A percentile compares a stretch with the other conserved stretches of the same genome.
These are phyloP conservation scores for Hortiboletus flavorubellus DNA, from an alignment of 768 basidiomycete species.

Conservation along the genomic window DNA sequence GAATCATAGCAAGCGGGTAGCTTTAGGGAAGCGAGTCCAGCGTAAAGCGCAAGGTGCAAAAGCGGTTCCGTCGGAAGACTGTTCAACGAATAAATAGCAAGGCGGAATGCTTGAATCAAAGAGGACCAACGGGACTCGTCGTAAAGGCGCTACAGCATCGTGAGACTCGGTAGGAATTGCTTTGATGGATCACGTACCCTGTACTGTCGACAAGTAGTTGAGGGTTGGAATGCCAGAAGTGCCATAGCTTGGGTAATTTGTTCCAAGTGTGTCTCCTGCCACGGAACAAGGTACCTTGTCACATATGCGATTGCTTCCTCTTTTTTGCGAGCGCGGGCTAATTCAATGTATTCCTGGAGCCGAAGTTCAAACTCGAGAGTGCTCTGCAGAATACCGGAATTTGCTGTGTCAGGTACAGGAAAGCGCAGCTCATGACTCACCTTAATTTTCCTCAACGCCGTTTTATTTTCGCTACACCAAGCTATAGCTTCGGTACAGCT, in stretches of 20 bases:
- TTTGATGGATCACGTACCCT: conserved; percentile 47
- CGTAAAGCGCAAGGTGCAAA: conserved; percentile 83
- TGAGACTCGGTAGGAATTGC: conserved; percentile 11
- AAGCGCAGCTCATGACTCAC: conserved; percentile 35
- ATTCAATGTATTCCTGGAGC: conserved; percentile 94
- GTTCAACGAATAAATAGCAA: conserved; percentile 84
- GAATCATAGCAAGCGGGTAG: conserved; percentile 76
- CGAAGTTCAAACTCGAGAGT: conserved; percentile 95
- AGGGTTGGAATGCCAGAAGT: conserved; percentile 70
- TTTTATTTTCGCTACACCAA: conserved; percentile 97
- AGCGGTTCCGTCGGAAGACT: conserved; percentile 85
- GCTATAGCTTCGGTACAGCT: conserved; percentile 86
- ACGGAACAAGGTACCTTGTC: conserved; percentile 73
- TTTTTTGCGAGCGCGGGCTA: conserved; percentile 63
- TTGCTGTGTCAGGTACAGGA: conserved; percentile 12
- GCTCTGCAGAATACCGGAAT: conserved; percentile 51
- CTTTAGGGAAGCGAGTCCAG: conserved; percentile 88
- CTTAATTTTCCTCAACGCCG: conserved; percentile 88
- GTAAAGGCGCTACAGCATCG: conserved; percentile 65
- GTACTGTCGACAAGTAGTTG: conserved; percentile 74
- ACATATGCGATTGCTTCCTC: conserved; percentile 82
- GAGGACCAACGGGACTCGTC: conserved; percentile 73
- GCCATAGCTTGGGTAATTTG: conserved; percentile 78
- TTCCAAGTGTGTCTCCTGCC: conserved; percentile 76
- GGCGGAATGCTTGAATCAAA: conserved; percentile 76